Base-by-base conservation (phyloP, 2,329 filamentous ascomycete species). In the Claviceps humidiphila region DNA sequence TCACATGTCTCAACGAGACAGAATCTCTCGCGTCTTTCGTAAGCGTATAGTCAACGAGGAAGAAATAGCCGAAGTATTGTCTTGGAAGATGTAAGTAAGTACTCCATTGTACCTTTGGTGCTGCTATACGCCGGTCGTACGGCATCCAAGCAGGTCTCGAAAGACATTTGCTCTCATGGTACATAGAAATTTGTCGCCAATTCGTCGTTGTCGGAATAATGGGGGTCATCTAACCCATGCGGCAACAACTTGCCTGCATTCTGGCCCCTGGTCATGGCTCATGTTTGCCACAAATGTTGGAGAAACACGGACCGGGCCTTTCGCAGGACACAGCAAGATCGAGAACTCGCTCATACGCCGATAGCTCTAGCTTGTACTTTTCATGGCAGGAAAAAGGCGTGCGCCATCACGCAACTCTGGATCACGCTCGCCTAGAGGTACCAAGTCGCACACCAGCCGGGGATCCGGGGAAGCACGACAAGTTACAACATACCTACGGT, bases 61-160 rank as follows among this genome's bases (percentile, higher is more conserved):
- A n/a, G 16, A 53, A 47, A 46, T 50, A 52, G 51, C 51, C 51
- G 47, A 55, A 42, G 24, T 51, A 38, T 51, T 55, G 44, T 44
- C 41, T 42, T 9, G 43, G 40, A 34, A 34, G 17, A 41, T n/a
- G 46, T 34, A 20, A 17, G 16, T 34, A 44, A 39, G 20, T 34
- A 41, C 16, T 41, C 16, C 40, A n/a, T 22, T 37, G 53, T 53
- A 43, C 38, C 53, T 34, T 34, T 11, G 30, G 44, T 55, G 49
- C 46, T 54, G 54, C 54, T 54, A 47, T 51, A 55, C 54, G 49
- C 52, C 50, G 51, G 52, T 47, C 49, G 54, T 55, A 52, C 52
- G 49, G 54, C 54, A 17, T 26, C 43, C 48, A 39, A 47, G 30
- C 50, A 40, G 44, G 47, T 49, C 46, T 53, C 49, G 42, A 53